Evolutionary conservation across 805 yeast genomes (phyloP).

Genomic region (Debaryomyces castellii): DNA sequence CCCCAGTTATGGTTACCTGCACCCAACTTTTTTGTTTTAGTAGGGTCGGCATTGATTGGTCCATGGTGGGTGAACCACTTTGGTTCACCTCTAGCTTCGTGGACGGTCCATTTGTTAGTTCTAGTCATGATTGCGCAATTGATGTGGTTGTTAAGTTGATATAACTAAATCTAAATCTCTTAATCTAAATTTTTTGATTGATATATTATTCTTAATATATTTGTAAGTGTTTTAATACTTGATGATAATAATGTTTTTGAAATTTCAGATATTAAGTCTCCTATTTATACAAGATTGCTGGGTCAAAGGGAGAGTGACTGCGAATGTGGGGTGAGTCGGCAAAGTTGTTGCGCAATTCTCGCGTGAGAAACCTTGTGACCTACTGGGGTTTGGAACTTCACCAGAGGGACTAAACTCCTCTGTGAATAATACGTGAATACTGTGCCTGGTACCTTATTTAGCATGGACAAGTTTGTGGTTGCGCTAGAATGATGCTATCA

Average conservation of each 20-base stretch:
- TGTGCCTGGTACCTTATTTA: too few species aligned
- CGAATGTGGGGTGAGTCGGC: constrained; percentile 2
- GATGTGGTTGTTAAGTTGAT: background rate
- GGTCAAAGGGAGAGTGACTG: background rate
- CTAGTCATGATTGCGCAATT: constrained; percentile 54
- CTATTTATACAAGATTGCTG: background rate
- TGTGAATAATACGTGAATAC: too few species aligned
- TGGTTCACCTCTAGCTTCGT: constrained; percentile 55
- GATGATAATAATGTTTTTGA: background rate
- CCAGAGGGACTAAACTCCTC: background rate
- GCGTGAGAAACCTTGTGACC: constrained; percentile 1
- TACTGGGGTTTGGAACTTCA: background rate
- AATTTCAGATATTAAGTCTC: background rate
- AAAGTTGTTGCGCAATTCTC: background rate
- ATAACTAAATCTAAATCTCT: background rate
- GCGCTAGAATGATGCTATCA: too few species aligned
- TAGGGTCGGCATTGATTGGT: constrained; percentile 65
- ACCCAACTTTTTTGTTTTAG: constrained; percentile 77
- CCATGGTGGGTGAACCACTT: constrained; percentile 83
- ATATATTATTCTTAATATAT: background rate
- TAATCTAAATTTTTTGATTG: too few species aligned
- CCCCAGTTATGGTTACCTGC: constrained; percentile 93
- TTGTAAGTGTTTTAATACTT: background rate
- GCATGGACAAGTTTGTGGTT: too few species aligned
- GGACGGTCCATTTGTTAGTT: constrained; percentile 75